Conservation (phyloP, 768 basidiomycete genomes). For the Tricholoma hemisulphureum region DNA sequence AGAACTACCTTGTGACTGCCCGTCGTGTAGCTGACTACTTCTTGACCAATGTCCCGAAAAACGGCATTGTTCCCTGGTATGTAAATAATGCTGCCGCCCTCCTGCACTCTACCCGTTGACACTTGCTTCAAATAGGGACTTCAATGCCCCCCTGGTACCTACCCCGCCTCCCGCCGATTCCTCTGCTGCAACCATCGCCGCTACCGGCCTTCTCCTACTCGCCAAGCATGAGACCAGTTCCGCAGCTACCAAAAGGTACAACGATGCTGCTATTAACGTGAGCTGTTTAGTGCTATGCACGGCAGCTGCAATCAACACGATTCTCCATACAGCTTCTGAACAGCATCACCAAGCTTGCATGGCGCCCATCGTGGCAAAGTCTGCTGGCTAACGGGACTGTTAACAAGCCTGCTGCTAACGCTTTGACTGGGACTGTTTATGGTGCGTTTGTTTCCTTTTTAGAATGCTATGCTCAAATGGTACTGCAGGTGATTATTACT, state of each 20-base stretch:
- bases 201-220: slow-evolving; percentile 58
- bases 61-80: slow-evolving; percentile 70
- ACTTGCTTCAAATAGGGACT: slow-evolving; percentile 50
- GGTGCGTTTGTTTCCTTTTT: slow-evolving; percentile 25
- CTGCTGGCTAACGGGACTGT: slow-evolving; percentile 19
- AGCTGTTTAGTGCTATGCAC: slow-evolving; percentile 7
- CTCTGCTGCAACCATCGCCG: slow-evolving; percentile 65
- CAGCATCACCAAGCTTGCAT: slow-evolving; percentile 15
- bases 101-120: slow-evolving; percentile 1
- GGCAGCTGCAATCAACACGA: background rate
- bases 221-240: slow-evolving; percentile 40
- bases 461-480: background rate
- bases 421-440: slow-evolving; percentile 23
- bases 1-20: slow-evolving; percentile 58
- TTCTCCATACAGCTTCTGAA: slow-evolving; percentile 11
- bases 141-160: slow-evolving; percentile 61
- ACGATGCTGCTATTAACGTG: slow-evolving; percentile 48
- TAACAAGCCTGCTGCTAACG: slow-evolving; percentile 16
- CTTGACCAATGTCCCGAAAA: slow-evolving; percentile 53
- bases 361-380: slow-evolving; percentile 19
- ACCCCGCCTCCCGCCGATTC: slow-evolving; percentile 61
- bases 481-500: slow-evolving; percentile 60
- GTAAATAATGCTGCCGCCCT: slow-evolving; percentile 10
- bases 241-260: slow-evolving; percentile 40
- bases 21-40: slow-evolving; percentile 60